Conservation (phyloP, 2,329 filamentous ascomycete species). For the Pseudopithomyces maydicus region DNA sequence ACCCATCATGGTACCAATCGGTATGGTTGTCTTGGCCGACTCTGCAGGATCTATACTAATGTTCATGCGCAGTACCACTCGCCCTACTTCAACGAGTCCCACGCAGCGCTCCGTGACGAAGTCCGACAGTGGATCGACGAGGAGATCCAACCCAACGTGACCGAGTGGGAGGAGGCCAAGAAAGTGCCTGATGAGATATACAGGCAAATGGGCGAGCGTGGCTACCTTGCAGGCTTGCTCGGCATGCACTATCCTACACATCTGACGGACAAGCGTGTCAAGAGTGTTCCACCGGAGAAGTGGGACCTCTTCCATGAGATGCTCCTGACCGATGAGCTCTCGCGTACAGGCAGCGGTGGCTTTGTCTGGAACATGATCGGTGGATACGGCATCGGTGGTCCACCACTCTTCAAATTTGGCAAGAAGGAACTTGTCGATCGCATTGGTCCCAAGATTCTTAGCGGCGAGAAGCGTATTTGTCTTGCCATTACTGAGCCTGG, state of each 20-base stretch:
- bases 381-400: slow-evolving; percentile 94
- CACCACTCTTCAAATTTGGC: slow-evolving; percentile 90
- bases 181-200: slow-evolving; percentile 87
- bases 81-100: slow-evolving; percentile 93
- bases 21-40: slow-evolving; percentile 59
- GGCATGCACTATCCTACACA: slow-evolving; percentile 81
- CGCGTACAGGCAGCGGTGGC: slow-evolving; percentile 84
- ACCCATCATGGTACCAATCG: slow-evolving; percentile 93
- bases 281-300: slow-evolving; percentile 80
- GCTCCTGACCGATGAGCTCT: slow-evolving; percentile 92
- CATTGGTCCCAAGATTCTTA: slow-evolving; percentile 84
- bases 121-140: slow-evolving; percentile 89
- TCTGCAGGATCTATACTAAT: not conserved
- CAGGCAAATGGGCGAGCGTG: slow-evolving; percentile 91
- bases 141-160: slow-evolving; percentile 88
- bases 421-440: slow-evolving; percentile 83
- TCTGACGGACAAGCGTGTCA: slow-evolving; percentile 72
- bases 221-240: slow-evolving; percentile 90
- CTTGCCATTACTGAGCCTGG: slow-evolving; percentile 89
- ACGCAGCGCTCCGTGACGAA: slow-evolving; percentile 88
- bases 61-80: slow-evolving; percentile 75
- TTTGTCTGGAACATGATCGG: slow-evolving; percentile 97
- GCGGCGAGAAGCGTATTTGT: slow-evolving; percentile 95
- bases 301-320: slow-evolving; percentile 99
- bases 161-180: slow-evolving; percentile 96